phyloP scores from a whole-genome alignment of 2,329 filamentous ascomycete species.

The Trichoderma sp. region DNA sequence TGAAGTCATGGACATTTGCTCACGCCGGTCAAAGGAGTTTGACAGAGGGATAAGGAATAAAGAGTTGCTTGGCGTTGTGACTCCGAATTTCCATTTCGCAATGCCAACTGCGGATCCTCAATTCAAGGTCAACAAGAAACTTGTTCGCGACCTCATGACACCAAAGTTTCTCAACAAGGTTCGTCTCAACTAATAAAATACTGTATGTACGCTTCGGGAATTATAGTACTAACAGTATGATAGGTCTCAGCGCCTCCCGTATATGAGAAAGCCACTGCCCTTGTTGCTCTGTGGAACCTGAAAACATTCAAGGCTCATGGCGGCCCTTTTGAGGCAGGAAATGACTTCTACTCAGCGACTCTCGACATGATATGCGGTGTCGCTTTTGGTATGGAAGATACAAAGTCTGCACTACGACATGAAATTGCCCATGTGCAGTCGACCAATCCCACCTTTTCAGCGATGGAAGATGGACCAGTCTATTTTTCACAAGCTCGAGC shows the following conservation, averaged over 20 bases:
- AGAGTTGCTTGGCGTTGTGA: slow-evolving; percentile 29
- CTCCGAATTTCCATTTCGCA: slow-evolving; percentile 36
- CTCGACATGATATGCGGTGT: slow-evolving; percentile 41
- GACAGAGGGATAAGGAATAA: slow-evolving; percentile 32
- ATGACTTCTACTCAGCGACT: slow-evolving; percentile 36
- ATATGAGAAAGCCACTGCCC: slow-evolving; percentile 33
- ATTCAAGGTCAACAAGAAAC: slow-evolving; percentile 36
- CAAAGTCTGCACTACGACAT: slow-evolving; percentile 24
- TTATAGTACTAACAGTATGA: background rate
- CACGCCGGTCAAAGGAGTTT: slow-evolving; percentile 37
- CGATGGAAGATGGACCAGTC: slow-evolving; percentile 6
- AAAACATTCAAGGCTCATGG: slow-evolving; percentile 34
- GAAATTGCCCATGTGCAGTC: slow-evolving; percentile 23
- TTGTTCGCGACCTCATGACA: slow-evolving; percentile 41
- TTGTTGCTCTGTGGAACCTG: slow-evolving; percentile 39
- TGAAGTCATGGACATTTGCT: slow-evolving; percentile 37
- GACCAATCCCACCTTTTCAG: background rate
- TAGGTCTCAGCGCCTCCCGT: slow-evolving; percentile 40
- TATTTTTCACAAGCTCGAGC: slow-evolving; percentile 24
- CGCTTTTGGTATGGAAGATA: slow-evolving; percentile 35
- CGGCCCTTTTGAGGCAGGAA: slow-evolving; percentile 35
- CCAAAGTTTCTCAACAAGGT: slow-evolving; percentile 37
- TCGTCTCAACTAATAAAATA: background rate
- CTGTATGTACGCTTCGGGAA: no score
- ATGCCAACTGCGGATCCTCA: slow-evolving; percentile 36